phyloP scores from a whole-genome alignment of 495 filamentous ascomycete genomes.

The Venustampulla echinocandica region DNA sequence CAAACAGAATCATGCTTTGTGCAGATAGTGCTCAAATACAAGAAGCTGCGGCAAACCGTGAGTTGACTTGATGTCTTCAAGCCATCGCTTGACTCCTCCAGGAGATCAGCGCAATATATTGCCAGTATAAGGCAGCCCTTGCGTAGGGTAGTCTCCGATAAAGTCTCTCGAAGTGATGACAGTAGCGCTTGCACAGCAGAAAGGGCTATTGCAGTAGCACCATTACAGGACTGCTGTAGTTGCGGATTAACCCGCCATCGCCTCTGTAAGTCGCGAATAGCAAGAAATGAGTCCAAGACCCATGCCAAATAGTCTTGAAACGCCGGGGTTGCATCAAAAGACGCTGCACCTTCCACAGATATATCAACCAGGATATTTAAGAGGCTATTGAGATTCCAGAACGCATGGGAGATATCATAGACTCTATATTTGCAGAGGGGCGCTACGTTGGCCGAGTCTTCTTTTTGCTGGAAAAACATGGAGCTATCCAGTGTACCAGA shows the following conservation, averaged over 20 bases:
- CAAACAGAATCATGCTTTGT: conserved; percentile 14
- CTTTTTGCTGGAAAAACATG: not conserved
- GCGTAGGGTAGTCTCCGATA: conserved; percentile 7
- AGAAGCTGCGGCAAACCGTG: conserved; percentile 10
- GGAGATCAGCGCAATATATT: conserved; percentile 8
- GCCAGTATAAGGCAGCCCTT: conserved; percentile 18
- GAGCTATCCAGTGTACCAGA: conserved; percentile 2
- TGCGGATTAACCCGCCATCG: conserved; percentile 7
- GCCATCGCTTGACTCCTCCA: conserved; percentile 2
- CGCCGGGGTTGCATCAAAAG: conserved; percentile 17
- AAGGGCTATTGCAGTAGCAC: not conserved
- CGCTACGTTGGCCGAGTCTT: not conserved
- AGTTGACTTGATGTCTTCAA: not conserved
- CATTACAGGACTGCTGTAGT: conserved; percentile 3
- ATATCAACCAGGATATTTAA: conserved; percentile 28
- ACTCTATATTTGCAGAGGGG: conserved; percentile 13
- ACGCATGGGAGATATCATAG: not conserved
- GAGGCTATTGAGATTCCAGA: conserved; percentile 24
- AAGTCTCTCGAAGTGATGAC: conserved; percentile 3
- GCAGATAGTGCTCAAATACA: conserved; percentile 11
- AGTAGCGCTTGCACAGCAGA: conserved; percentile 12
- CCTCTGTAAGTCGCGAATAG: conserved; percentile 13
- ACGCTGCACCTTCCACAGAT: conserved; percentile 13
- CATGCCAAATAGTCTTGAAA: conserved; percentile 23
- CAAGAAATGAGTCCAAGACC: conserved; percentile 21